Conservation (phyloP, 768 basidiomycete species). For the Hypholoma fasciculare region DNA sequence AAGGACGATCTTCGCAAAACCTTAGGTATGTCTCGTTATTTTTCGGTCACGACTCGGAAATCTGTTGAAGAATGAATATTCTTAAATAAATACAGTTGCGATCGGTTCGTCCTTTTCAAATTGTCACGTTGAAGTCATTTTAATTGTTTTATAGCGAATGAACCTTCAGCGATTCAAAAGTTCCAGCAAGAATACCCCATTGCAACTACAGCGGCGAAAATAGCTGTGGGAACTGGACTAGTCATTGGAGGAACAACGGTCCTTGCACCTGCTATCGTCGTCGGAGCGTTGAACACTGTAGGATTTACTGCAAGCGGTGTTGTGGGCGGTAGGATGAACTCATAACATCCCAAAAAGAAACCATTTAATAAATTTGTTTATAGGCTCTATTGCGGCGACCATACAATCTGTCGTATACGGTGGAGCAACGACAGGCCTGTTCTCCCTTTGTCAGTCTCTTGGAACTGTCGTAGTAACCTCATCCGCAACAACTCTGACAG, state of each 20-base stretch:
- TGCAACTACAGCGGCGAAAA: background rate
- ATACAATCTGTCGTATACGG: conserved; percentile 14
- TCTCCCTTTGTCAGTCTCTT: conserved; percentile 20
- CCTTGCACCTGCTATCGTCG: conserved; percentile 10
- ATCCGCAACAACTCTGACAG: conserved; percentile 4
- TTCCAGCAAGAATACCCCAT: conserved; percentile 9
- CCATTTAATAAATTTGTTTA: background rate
- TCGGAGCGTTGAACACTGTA: conserved; percentile 10
- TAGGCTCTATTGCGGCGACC: conserved; percentile 16
- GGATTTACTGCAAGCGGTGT: conserved; percentile 18
- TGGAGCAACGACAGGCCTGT: conserved; percentile 19
- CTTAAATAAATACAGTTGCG: background rate
- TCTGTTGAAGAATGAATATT: background rate
- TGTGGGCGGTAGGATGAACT: conserved; percentile 6
- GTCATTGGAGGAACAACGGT: conserved; percentile 12
- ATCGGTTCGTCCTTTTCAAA: background rate
- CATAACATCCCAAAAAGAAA: background rate
- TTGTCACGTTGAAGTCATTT: background rate
- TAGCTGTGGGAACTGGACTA: conserved; percentile 6
- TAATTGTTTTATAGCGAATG: background rate
- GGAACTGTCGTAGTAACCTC: conserved; percentile 17
- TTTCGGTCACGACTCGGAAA: background rate
- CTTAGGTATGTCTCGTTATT: conserved; percentile 1
- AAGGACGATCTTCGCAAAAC: background rate
- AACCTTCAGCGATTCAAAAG: background rate